Percentiles rank a stretch among this genome's conserved stretches.
phyloP scores from a whole-genome alignment of 768 basidiomycete species.

The Suillus bovinus region DNA sequence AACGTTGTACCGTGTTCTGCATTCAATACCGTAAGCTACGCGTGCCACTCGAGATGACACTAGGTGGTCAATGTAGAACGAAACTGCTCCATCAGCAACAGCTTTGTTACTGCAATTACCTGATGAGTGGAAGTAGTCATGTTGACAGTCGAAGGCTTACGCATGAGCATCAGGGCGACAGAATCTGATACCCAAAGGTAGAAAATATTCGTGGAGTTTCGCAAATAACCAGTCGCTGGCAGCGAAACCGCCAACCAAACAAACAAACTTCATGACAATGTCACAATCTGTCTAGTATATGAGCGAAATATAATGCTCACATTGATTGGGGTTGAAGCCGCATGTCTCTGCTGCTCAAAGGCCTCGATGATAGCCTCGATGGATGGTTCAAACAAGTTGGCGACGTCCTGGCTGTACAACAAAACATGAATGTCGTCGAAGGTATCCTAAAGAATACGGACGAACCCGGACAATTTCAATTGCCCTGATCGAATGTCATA shows the following conservation, averaged over 20 bases:
- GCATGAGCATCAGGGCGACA: slow-evolving; percentile 49
- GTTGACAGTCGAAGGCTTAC: slow-evolving; percentile 33
- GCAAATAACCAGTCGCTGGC: slow-evolving; percentile 47
- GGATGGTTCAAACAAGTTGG: slow-evolving; percentile 44
- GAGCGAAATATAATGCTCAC: slow-evolving; percentile 20
- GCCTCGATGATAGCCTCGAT: slow-evolving; percentile 36
- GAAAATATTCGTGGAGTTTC: slow-evolving; percentile 38
- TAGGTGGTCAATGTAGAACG: slow-evolving; percentile 43
- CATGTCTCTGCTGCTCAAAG: slow-evolving; percentile 30
- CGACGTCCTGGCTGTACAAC: slow-evolving; percentile 34
- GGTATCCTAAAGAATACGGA: neutral
- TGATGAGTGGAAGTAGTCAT: neutral
- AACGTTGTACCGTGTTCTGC: slow-evolving; percentile 27
- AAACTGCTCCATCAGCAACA: slow-evolving; percentile 49
- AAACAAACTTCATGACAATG: slow-evolving; percentile 30
- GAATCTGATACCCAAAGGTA: slow-evolving; percentile 38
- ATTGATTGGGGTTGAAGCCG: slow-evolving; percentile 22
- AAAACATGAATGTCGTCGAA: neutral
- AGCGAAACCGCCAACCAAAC: slow-evolving; percentile 54
- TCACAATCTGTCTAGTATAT: neutral
- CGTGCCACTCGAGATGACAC: slow-evolving; percentile 45
- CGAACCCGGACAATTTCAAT: slow-evolving; percentile 39
- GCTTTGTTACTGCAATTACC: slow-evolving; percentile 39
- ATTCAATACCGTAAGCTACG: slow-evolving; percentile 39
- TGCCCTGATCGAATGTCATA: slow-evolving; percentile 38